Conservation (phyloP, 495 filamentous ascomycete species). For the Penicillium samsonianum region DNA sequence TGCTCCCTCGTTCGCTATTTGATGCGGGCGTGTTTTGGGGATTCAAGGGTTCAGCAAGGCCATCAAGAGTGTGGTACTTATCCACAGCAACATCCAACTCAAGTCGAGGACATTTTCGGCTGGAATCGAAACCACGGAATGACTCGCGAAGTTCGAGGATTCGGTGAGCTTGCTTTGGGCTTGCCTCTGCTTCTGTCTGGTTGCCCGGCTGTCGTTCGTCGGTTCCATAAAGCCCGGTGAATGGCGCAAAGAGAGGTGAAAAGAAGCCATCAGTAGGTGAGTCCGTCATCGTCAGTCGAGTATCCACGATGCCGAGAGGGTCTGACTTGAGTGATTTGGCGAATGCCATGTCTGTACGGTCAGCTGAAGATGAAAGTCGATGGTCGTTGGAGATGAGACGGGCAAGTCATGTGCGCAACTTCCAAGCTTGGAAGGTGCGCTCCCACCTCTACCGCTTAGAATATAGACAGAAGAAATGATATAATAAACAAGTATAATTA, state of each 20-base stretch:
- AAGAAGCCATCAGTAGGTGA: slow-evolving; percentile 1
- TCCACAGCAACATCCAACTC: slow-evolving; percentile 27
- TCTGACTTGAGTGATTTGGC: slow-evolving; percentile 18
- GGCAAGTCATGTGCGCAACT: background rate
- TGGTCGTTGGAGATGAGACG: slow-evolving; percentile 6
- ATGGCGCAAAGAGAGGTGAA: slow-evolving; percentile 20
- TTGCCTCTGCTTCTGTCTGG: background rate
- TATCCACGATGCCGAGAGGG: slow-evolving; percentile 27
- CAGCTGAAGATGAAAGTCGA: slow-evolving; percentile 2
- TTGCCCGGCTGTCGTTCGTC: background rate
- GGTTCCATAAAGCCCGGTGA: background rate
- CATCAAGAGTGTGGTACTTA: slow-evolving; percentile 25
- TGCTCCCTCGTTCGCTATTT: slow-evolving; percentile 16
- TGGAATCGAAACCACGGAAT: slow-evolving; percentile 3
- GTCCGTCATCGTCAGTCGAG: slow-evolving; percentile 17
- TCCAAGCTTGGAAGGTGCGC: slow-evolving; percentile 10
- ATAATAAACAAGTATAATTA: slow-evolving; percentile 14
- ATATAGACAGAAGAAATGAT: background rate
- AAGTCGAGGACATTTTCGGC: slow-evolving; percentile 17
- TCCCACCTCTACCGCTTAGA: slow-evolving; percentile 5
- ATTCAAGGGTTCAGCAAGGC: slow-evolving; percentile 18
- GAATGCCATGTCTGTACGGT: slow-evolving; percentile 14
- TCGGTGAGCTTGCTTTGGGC: background rate
- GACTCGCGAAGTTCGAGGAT: slow-evolving; percentile 7
- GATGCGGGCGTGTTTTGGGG: slow-evolving; percentile 33